phyloP scores from a whole-genome alignment of 257 asterid species.

The Ilex asprella region DNA sequence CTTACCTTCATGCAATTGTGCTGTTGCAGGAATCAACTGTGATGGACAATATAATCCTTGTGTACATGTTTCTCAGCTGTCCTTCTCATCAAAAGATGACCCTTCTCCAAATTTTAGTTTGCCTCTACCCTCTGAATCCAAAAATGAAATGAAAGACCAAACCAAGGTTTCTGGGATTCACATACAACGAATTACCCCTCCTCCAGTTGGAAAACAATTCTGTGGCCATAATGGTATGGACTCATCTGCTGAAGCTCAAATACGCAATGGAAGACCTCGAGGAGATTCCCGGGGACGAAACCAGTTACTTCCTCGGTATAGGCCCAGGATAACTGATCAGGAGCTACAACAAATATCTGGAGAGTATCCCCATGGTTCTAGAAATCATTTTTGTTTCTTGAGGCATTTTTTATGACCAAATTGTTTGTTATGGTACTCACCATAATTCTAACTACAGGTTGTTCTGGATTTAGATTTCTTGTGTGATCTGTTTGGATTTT shows the following conservation, averaged over 20 bases:
- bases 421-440: background rate
- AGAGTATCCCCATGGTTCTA: constrained; percentile 58
- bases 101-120: constrained; percentile 33
- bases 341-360: constrained; percentile 63
- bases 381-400: constrained; percentile 8
- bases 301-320: constrained; percentile 67
- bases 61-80: constrained; percentile 29
- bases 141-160: constrained; percentile 35
- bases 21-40: constrained; percentile 45
- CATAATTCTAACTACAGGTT: background rate
- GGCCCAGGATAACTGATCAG: constrained; percentile 54
- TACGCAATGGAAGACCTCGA: constrained; percentile 39
- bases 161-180: constrained; percentile 25
- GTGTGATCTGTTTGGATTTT: background rate
- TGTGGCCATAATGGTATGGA: constrained; percentile 35
- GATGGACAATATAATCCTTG: constrained; percentile 39
- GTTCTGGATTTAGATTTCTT: background rate
- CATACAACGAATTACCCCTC: constrained; percentile 22
- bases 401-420: background rate
- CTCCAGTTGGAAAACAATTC: constrained; percentile 35
- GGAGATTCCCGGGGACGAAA: constrained; percentile 50
- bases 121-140: constrained; percentile 34
- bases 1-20: background rate
- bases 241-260: constrained; percentile 37
- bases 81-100: constrained; percentile 29